These are phyloP conservation scores for Arabidopsis hybrid DNA, from an alignment of 441 rosid genomes.

Conservation along the genomic window DNA sequence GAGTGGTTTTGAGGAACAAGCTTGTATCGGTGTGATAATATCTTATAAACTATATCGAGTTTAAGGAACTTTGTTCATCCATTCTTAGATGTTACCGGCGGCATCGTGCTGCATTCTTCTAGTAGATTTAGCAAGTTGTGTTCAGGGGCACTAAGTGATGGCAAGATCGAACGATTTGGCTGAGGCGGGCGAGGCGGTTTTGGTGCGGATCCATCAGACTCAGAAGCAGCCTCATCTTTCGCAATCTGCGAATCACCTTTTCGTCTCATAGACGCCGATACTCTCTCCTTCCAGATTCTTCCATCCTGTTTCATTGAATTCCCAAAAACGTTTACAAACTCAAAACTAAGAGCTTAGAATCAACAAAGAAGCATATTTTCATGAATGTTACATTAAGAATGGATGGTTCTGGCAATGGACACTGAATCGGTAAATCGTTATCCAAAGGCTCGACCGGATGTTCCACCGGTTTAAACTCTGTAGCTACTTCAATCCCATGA, in stretches of 20 bases:
- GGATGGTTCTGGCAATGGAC: constrained; percentile 93
- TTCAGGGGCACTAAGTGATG: constrained; percentile 92
- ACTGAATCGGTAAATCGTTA: constrained; percentile 77
- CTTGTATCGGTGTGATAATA: constrained; percentile 31
- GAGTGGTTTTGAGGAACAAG: constrained; percentile 24
- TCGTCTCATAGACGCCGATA: constrained; percentile 64
- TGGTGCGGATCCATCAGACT: constrained; percentile 44
- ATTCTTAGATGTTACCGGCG: constrained; percentile 56
- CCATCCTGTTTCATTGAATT: constrained; percentile 66
- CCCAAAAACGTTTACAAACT: background rate
- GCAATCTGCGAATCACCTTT: constrained; percentile 65
- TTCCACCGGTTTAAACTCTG: constrained; percentile 93
- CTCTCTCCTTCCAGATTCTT: constrained; percentile 92
- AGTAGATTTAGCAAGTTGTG: constrained; percentile 80
- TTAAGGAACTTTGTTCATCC: constrained; percentile 24
- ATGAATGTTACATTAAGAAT: constrained; percentile 74
- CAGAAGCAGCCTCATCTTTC: constrained; percentile 62
- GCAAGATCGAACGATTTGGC: constrained; percentile 69
- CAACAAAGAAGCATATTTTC: background rate
- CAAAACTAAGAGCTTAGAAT: constrained; percentile 21
- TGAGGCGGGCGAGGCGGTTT: constrained; percentile 49
- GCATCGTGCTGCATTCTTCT: constrained; percentile 71
- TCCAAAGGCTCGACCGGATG: constrained; percentile 86
- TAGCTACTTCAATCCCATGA: constrained; percentile 88
- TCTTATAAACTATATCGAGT: constrained; percentile 29